A percentile compares a stretch with the other conserved stretches of the same genome.
Evolutionary conservation across 306 rosid genomes (phyloP).

Genomic region (Cucumis hystrix): DNA sequence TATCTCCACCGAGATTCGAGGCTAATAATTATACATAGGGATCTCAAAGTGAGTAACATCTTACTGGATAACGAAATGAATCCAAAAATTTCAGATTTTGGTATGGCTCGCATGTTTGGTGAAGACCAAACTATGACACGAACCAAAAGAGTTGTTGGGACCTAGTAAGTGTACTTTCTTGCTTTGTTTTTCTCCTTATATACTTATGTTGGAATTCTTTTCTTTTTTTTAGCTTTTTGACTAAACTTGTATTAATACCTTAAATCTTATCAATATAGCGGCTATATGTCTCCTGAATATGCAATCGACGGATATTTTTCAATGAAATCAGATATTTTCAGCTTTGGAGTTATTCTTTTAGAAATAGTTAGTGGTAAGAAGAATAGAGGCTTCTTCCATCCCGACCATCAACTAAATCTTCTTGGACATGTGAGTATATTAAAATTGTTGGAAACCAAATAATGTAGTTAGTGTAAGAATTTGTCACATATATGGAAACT

Average conservation of each 20-base stretch:
- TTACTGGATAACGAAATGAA: constrained; percentile 23
- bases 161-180: constrained; percentile 18
- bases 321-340: constrained; percentile 28
- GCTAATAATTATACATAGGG: constrained; percentile 61
- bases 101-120: constrained; percentile 24
- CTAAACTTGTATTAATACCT: not conserved
- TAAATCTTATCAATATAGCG: not conserved
- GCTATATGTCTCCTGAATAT: constrained; percentile 30
- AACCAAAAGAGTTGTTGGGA: constrained; percentile 29
- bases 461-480: too few relatives aligned
- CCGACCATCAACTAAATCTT: constrained; percentile 13
- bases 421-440: constrained; percentile 15
- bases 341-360: constrained; percentile 36
- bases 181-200: not conserved
- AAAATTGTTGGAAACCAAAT: not conserved
- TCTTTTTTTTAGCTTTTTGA: too few relatives aligned
- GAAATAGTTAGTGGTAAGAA: constrained; percentile 36
- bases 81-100: constrained; percentile 39
- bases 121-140: constrained; percentile 13
- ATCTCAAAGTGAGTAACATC: constrained; percentile 20
- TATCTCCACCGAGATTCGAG: constrained; percentile 49
- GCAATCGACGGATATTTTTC: constrained; percentile 18
- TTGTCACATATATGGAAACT: not conserved
- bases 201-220: too few relatives aligned
- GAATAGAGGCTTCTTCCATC: constrained; percentile 16